A percentile compares a stretch with the other conserved stretches of the same genome.
Conservation (phyloP, 805 yeast genomes). For the Starmerella floricola region DNA sequence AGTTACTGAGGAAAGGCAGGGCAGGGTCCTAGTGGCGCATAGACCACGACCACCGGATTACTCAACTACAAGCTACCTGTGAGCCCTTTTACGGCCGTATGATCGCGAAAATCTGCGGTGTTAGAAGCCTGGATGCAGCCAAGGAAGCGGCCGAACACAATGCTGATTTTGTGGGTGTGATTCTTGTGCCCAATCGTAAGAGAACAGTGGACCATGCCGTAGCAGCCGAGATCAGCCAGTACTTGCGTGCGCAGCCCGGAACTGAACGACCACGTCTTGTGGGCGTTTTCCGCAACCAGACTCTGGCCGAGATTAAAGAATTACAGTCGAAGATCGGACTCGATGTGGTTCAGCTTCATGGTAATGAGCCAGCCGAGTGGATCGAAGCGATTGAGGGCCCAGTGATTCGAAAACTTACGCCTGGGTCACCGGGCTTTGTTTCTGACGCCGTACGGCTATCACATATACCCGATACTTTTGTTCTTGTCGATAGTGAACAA, state of each 20-base stretch:
- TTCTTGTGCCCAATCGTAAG: conserved; percentile 69
- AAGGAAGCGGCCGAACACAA: conserved; percentile 53
- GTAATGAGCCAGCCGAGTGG: conserved; percentile 48
- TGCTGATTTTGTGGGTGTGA: conserved; percentile 71
- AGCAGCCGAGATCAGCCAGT: conserved; percentile 38
- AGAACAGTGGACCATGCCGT: conserved; percentile 47
- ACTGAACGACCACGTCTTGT: conserved; percentile 36
- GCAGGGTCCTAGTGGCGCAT: too few species aligned
- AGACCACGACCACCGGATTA: too few species aligned
- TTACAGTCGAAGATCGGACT: conserved; percentile 36
- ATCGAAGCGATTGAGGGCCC: conserved; percentile 38
- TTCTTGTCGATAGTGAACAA: conserved; percentile 70
- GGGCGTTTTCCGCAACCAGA: conserved; percentile 84
- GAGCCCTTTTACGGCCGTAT: neutral
- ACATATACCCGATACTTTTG: conserved; percentile 24
- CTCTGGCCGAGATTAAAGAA: conserved; percentile 45
- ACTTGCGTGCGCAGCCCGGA: conserved; percentile 22
- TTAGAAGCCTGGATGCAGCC: conserved; percentile 58
- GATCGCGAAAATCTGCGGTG: conserved; percentile 79
- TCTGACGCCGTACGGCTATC: conserved; percentile 18
- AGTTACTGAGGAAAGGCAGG: too few species aligned
- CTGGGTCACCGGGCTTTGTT: conserved; percentile 35
- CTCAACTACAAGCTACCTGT: too few species aligned
- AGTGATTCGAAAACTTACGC: conserved; percentile 61
- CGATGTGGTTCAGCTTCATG: conserved; percentile 85